A percentile compares a stretch with the other conserved stretches of the same genome.
Evolutionary conservation across 164 flowering plant species (phyloP).

Genomic region (Aristolochia fimbriata): DNA sequence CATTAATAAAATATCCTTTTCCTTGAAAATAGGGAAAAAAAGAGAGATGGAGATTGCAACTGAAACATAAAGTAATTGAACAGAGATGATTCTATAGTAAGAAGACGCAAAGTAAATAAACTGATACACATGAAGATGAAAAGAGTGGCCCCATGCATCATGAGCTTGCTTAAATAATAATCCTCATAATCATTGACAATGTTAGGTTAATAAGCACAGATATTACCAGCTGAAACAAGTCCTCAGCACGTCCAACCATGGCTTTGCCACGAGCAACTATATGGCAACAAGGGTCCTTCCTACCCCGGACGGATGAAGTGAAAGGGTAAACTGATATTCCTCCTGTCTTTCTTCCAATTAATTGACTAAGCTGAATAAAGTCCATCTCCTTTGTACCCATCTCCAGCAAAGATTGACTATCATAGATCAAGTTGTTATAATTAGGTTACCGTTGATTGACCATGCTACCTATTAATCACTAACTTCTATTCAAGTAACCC

Average conservation of each 20-base stretch:
- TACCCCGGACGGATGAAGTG: slow-evolving; percentile 76
- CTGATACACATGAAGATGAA: too few species aligned
- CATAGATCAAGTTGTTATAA: neutral
- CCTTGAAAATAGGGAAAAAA: too few species aligned
- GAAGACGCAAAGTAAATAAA: too few species aligned
- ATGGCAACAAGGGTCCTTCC: slow-evolving; percentile 60
- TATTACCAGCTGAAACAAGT: slow-evolving; percentile 81
- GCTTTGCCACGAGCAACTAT: slow-evolving; percentile 92
- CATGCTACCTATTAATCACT: too few species aligned
- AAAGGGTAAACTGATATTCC: slow-evolving; percentile 94
- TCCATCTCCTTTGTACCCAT: slow-evolving; percentile 96
- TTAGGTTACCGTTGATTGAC: too few species aligned
- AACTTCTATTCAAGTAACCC: too few species aligned
- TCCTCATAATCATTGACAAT: neutral
- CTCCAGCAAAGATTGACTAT: slow-evolving; percentile 93
- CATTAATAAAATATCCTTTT: too few species aligned
- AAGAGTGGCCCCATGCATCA: neutral
- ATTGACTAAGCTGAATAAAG: slow-evolving; percentile 91
- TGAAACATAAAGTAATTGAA: too few species aligned
- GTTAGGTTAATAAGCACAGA: neutral
- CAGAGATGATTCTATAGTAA: too few species aligned
- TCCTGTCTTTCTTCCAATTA: slow-evolving; percentile 97
- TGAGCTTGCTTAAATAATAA: neutral
- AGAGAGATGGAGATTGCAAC: too few species aligned
- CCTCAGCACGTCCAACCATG: slow-evolving; percentile 82